phyloP scores from a whole-genome alignment of 306 rosid species.

The Citrullus amarus region DNA sequence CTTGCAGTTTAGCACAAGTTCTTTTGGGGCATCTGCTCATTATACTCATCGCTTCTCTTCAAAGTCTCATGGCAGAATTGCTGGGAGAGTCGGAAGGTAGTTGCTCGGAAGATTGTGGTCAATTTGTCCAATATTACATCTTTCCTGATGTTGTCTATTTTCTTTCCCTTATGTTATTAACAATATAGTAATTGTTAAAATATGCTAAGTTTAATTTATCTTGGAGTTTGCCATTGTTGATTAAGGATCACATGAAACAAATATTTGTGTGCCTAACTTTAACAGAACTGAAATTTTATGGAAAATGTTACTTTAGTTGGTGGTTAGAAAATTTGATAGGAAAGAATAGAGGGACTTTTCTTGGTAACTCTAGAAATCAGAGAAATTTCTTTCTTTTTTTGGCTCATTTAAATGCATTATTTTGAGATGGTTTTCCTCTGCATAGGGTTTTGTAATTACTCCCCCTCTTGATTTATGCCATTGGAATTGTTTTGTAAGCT shows the following conservation, averaged over 20 bases:
- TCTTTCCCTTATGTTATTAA: neutral
- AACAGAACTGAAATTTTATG: neutral
- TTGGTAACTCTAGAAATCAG: neutral
- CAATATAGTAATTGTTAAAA: neutral
- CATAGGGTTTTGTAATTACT: neutral
- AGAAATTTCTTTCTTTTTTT: neutral
- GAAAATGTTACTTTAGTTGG: neutral
- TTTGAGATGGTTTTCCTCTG: neutral
- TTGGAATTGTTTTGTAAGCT: neutral
- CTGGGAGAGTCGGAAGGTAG: conserved; percentile 89
- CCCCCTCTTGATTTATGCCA: neutral
- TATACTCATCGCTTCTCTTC: conserved; percentile 66
- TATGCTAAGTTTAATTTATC: neutral
- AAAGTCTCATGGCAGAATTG: conserved; percentile 77
- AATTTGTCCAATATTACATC: neutral
- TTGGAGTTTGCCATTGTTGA: neutral
- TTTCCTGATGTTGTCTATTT: neutral
- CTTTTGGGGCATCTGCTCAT: conserved; percentile 59
- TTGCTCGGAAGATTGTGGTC: conserved; percentile 2
- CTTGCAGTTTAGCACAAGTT: conserved; percentile 61
- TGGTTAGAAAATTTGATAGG: neutral
- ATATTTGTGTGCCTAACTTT: neutral
- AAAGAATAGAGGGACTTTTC: neutral
- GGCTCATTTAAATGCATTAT: neutral
- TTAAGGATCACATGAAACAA: neutral